Conservation (phyloP, 345 rosid species). For the Bruguiera sexangula region DNA sequence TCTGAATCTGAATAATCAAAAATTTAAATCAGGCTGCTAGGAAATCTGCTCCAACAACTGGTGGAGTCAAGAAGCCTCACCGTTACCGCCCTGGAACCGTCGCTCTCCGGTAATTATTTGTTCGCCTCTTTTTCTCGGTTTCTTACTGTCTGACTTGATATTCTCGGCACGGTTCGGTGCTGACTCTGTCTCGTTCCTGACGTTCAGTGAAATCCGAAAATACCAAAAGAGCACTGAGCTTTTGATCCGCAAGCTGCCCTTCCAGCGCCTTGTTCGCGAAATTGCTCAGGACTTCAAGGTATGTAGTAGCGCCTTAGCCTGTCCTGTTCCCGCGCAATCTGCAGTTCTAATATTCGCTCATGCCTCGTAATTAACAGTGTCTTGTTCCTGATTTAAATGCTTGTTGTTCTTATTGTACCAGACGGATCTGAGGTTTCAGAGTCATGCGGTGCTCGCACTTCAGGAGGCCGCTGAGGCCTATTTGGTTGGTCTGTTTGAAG, state of each 20-base stretch:
- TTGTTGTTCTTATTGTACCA: not conserved
- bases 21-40: not conserved
- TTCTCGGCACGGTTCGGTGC: not conserved
- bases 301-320: no score
- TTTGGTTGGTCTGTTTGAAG: not conserved
- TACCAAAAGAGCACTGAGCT: conserved; percentile 4
- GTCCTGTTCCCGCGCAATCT: no score
- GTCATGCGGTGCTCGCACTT: conserved; percentile 1
- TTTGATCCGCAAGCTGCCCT: conserved; percentile 3
- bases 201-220: not conserved
- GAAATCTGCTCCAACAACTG: conserved; percentile 3
- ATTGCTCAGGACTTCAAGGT: conserved; percentile 6
- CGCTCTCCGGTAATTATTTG: conserved; percentile 2
- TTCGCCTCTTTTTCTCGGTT: not conserved
- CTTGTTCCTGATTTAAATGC: not conserved
- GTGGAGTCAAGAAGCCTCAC: conserved; percentile 7
- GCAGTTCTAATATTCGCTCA: no score
- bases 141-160: not conserved
- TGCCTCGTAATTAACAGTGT: not conserved
- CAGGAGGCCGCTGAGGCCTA: conserved; percentile 1
- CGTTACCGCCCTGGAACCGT: conserved; percentile 3
- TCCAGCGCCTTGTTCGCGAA: conserved; percentile 3
- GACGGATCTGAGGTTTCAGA: conserved; percentile 5
- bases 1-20: no score
- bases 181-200: not conserved